Base-by-base conservation (phyloP, 139 green algal species). In the Volvox africanus region DNA sequence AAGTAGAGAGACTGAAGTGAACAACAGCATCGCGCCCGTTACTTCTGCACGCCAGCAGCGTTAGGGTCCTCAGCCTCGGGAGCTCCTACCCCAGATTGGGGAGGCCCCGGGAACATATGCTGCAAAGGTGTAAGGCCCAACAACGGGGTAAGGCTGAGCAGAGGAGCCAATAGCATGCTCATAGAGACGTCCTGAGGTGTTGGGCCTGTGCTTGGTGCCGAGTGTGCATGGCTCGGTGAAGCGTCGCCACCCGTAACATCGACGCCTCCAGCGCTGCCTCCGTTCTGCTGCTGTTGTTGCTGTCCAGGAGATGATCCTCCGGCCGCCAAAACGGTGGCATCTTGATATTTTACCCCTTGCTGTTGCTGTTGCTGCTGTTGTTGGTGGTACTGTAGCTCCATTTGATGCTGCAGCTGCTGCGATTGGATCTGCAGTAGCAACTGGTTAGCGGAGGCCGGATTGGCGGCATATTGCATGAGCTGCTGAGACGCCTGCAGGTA, bases 401-500 rank as follows among this genome's bases (percentile, higher is more conserved):
- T 62, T 14, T 61, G 80, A 12, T 87, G 81, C 61, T 87, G 82
- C 65, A 35, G 65, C 35, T 79, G 82, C 82, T 67, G 82, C 20
- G 26, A 77, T 36, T 35, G 81, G 37, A 61, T 69, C 82, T 81
- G 84, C 36, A 80, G 28, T 69, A 69, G 84, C 84, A 89, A 44
- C 26, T 69, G 68, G 28, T 62, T 76, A 3, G 80, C 80, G 13
- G 17, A 77, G 30, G 81, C 81, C 18, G 61, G 81, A 61, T 76
- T 76, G 11, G 61, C 81, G 0, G 61, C 81, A 61, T 87, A 87
- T 55, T 87, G 61, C 61, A 87, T 76, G 17, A 87, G 81, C 17
- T 87, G 81, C 61, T 87, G 81, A 11, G 81, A 87, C 30, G 61
- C 61, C n/a, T 76, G 36, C 12, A 87, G 14, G 81, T 87, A 87